phyloP scores from a whole-genome alignment of 805 yeast genomes.

The Torulaspora maleeae region DNA sequence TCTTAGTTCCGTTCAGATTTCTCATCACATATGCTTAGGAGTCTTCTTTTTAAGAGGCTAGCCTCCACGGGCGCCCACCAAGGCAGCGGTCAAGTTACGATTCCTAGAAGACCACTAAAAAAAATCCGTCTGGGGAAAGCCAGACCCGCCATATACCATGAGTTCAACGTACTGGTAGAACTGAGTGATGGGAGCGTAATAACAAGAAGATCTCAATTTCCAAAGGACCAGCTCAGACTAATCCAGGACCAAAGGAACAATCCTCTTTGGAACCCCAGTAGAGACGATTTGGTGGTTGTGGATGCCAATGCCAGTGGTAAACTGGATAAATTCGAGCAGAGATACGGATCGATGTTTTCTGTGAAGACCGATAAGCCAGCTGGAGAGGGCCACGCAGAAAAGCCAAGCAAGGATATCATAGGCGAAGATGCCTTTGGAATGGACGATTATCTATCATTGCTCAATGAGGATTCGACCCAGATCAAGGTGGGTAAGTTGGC shows the following conservation, averaged over 20 bases:
- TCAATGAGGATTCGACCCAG: conserved; percentile 30
- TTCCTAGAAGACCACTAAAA: conserved; percentile 55
- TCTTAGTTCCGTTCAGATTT: background rate
- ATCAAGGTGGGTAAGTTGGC: conserved; percentile 34
- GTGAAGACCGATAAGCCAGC: conserved; percentile 29
- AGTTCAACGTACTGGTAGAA: conserved; percentile 85
- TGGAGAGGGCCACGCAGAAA: conserved; percentile 1
- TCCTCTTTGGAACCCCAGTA: conserved; percentile 83
- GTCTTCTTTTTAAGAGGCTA: conserved; percentile 10
- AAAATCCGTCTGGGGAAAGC: conserved; percentile 77
- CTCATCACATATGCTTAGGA: conserved; percentile 6
- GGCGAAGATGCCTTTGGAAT: conserved; percentile 24
- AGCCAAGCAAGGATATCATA: background rate
- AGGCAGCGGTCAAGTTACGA: conserved; percentile 22
- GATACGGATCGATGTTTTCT: conserved; percentile 48
- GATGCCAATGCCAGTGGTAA: conserved; percentile 85
- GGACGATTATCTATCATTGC: conserved; percentile 33
- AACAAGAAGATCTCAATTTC: conserved; percentile 76
- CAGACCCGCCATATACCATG: conserved; percentile 88
- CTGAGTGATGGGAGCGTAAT: conserved; percentile 92
- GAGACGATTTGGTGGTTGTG: conserved; percentile 65
- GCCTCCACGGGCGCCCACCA: conserved; percentile 27
- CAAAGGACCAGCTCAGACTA: conserved; percentile 79
- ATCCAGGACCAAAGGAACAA: conserved; percentile 84
- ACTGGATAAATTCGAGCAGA: conserved; percentile 67